Conservation (phyloP, 2,329 filamentous ascomycete genomes). For the Alternaria postmessia region DNA sequence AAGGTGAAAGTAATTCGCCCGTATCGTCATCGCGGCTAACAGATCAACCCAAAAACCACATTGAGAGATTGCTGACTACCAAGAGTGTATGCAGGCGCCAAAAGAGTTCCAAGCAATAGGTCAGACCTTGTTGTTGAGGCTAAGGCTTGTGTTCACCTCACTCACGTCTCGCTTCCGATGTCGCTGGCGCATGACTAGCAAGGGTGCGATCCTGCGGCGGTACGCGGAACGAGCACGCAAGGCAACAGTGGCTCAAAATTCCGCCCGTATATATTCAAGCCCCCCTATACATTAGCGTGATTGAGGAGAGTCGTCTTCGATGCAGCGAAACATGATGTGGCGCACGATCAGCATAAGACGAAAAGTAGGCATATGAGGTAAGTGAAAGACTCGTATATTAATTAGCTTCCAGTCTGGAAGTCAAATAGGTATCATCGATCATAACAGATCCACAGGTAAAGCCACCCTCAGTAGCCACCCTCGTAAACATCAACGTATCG, state of each 20-base stretch:
- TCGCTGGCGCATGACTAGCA: neutral
- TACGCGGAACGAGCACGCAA: neutral
- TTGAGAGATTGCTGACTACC: neutral
- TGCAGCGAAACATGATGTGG: neutral
- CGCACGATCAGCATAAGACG: neutral
- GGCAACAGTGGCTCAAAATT: neutral
- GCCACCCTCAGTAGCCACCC: neutral
- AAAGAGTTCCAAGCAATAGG: neutral
- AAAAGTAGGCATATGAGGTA: neutral
- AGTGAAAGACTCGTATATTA: neutral
- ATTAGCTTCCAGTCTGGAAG: neutral
- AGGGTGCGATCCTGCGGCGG: neutral
- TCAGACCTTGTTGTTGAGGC: neutral
- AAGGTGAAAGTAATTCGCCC: neutral
- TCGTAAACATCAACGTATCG: neutral
- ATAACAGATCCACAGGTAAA: neutral
- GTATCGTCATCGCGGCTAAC: neutral
- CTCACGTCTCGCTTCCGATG: neutral
- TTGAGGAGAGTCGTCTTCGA: neutral
- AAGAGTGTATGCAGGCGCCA: neutral
- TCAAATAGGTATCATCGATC: slow-evolving; percentile 9
- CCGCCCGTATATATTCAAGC: neutral
- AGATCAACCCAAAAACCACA: neutral
- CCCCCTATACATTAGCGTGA: neutral
- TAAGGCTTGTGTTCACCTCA: neutral